These are phyloP conservation scores for Colletotrichum musicola DNA, from an alignment of 2,329 filamentous ascomycete genomes.

Conservation along the genomic window DNA sequence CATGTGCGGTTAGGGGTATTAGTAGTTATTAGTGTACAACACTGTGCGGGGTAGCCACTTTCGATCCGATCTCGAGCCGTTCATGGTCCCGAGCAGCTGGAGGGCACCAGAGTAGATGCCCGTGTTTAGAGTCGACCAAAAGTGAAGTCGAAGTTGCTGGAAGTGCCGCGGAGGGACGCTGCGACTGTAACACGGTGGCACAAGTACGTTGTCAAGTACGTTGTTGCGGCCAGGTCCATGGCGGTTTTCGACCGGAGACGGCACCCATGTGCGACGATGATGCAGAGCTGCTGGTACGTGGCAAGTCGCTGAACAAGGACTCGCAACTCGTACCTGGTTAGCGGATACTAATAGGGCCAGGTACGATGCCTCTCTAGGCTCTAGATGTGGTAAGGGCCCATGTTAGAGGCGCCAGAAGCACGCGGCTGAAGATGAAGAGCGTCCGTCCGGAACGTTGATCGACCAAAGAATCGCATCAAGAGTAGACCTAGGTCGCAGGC, in stretches of 20 bases:
- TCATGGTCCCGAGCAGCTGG: neutral
- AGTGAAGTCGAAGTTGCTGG: neutral
- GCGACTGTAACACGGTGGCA: neutral
- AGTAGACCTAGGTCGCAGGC: constrained; percentile 1
- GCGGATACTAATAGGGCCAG: constrained; percentile 20
- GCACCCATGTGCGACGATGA: constrained; percentile 14
- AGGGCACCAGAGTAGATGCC: neutral
- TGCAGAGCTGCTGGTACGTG: neutral
- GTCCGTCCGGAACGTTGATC: constrained; percentile 22
- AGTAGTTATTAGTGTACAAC: neutral
- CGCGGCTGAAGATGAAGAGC: constrained; percentile 17
- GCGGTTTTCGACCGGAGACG: neutral
- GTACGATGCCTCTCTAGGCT: neutral
- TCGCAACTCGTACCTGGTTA: constrained; percentile 23
- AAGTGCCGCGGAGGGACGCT: neutral
- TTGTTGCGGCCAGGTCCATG: neutral
- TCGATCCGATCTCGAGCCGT: neutral
- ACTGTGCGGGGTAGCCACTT: constrained; percentile 20
- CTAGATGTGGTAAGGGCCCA: too few species aligned
- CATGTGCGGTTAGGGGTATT: neutral
- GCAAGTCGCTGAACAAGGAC: constrained; percentile 12
- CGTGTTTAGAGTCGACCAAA: neutral
- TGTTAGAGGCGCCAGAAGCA: neutral
- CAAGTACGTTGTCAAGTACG: too few species aligned
- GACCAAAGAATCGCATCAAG: constrained; percentile 29